These are phyloP conservation scores for Phaeosphaeriaceae sp. DNA, from an alignment of 2,329 filamentous ascomycete genomes.

Conservation along the genomic window DNA sequence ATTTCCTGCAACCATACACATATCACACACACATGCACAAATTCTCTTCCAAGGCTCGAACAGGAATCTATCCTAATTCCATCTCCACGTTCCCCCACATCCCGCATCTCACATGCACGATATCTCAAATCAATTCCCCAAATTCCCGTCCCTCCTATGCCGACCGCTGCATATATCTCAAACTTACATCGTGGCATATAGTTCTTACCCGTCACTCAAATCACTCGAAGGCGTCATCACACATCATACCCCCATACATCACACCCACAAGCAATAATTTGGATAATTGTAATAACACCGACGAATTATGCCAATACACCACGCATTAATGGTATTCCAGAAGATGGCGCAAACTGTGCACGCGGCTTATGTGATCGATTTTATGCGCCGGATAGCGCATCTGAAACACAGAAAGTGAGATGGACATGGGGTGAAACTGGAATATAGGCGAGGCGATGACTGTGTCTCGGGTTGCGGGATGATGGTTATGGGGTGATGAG, in stretches of 20 bases:
- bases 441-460: neutral
- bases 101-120: neutral
- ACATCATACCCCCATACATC: too few species aligned
- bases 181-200: neutral
- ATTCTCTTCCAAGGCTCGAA: too few species aligned
- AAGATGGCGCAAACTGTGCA: neutral
- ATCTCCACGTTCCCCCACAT: neutral
- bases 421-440: neutral
- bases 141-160: neutral
- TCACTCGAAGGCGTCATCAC: neutral
- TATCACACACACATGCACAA: too few species aligned
- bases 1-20: neutral
- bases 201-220: neutral
- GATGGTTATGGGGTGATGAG: neutral
- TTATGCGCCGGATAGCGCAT: neutral
- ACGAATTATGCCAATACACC: neutral
- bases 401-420: neutral
- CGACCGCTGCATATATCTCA: neutral
- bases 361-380: neutral
- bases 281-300: neutral
- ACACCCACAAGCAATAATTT: too few species aligned
- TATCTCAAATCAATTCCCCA: neutral
- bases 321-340: neutral
- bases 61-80: too few species aligned
- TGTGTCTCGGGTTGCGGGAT: neutral